Evolutionary conservation across 768 basidiomycete genomes (phyloP).

Genomic region (Suillus brevipes): DNA sequence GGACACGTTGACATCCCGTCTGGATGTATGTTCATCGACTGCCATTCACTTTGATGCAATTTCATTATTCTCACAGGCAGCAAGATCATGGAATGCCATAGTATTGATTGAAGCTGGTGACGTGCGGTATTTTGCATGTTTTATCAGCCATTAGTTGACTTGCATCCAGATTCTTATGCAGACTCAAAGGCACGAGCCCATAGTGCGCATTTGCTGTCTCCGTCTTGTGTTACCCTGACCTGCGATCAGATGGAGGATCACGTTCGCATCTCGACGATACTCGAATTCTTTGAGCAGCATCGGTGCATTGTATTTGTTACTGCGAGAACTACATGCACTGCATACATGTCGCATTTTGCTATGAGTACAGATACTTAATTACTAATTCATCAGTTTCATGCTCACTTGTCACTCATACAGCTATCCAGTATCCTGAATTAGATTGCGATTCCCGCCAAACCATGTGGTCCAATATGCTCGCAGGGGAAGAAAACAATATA

Average conservation of each 20-base stretch:
- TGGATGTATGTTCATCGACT: not conserved
- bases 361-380: not conserved
- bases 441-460: slow-evolving; percentile 1
- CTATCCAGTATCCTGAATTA: slow-evolving; percentile 1
- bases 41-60: not conserved
- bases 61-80: not conserved
- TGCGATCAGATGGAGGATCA: slow-evolving; percentile 1
- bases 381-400: not conserved
- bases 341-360: slow-evolving; percentile 1
- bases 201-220: not conserved
- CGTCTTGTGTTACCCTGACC: not conserved
- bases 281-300: slow-evolving; percentile 3
- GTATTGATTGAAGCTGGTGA: slow-evolving; percentile 2
- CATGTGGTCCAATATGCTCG: slow-evolving; percentile 2
- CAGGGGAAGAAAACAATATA: not conserved
- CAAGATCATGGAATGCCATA: not conserved
- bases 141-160: not conserved
- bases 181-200: slow-evolving; percentile 1
- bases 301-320: slow-evolving; percentile 6
- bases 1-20: slow-evolving; percentile 1
- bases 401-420: not conserved
- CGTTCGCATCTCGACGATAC: not conserved
- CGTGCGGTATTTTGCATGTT: not conserved
- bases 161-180: slow-evolving; percentile 1
- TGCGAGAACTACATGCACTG: not conserved